phyloP scores from a whole-genome alignment of 208 protist species.

The Acanthamoeba polyphaga region DNA sequence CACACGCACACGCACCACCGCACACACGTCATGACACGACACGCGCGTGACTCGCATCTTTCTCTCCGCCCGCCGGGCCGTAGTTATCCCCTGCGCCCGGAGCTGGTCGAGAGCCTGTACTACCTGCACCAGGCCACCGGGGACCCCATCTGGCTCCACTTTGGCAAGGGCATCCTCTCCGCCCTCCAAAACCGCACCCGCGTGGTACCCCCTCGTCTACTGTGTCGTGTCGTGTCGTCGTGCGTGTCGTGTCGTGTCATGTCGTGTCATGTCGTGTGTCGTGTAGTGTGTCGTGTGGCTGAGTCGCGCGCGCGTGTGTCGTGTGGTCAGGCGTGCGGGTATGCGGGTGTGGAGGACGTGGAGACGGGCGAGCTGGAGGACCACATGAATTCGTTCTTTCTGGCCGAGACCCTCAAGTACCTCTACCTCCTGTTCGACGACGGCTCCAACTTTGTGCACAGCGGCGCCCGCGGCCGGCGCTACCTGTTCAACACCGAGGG shows the following conservation, averaged over 20 bases:
- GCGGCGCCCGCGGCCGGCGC: background rate
- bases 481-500: constrained; percentile 90
- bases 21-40: background rate
- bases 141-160: constrained; percentile 73
- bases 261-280: background rate
- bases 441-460: constrained; percentile 81
- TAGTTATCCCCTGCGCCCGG: constrained; percentile 92
- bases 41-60: constrained; percentile 30
- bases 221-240: too few species aligned
- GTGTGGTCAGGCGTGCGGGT: constrained; percentile 80
- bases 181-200: constrained; percentile 66
- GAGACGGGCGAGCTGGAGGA: constrained; percentile 90
- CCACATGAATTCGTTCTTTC: constrained; percentile 95
- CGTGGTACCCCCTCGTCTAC: background rate
- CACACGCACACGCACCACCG: too few species aligned
- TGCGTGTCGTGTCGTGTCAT: too few species aligned
- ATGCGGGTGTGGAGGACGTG: constrained; percentile 85
- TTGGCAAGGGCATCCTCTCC: constrained; percentile 78
- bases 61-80: background rate
- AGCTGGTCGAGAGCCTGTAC: constrained; percentile 92
- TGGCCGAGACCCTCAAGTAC: constrained; percentile 97
- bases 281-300: too few species aligned
- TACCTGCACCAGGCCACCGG: constrained; percentile 91
- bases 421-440: constrained; percentile 95
- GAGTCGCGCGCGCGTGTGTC: too few species aligned